Percentiles rank a stretch among this genome's conserved stretches.
Conservation (phyloP, 2,329 filamentous ascomycete genomes). For the Karstenula rhodostoma region DNA sequence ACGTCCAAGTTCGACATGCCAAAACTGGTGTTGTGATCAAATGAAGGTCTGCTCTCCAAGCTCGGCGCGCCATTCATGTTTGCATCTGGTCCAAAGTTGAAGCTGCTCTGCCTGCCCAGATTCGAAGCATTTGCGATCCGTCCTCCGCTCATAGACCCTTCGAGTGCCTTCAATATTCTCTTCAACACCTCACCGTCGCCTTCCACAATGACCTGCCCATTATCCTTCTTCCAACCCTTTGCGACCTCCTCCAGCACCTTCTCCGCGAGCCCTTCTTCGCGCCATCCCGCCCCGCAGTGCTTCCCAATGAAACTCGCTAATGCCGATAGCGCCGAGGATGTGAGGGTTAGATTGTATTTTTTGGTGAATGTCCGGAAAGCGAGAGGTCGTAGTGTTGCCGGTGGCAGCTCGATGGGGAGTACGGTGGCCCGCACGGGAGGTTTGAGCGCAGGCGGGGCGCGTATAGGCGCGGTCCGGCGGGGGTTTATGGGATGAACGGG, state of each 20-base stretch:
- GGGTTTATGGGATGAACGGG: constrained; percentile 80
- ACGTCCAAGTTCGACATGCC: constrained; percentile 60
- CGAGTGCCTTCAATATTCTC: constrained; percentile 81
- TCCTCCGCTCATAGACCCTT: constrained; percentile 90
- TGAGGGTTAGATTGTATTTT: constrained; percentile 93
- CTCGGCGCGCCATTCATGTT: constrained; percentile 19
- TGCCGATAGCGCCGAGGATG: constrained; percentile 82
- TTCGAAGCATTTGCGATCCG: constrained; percentile 66
- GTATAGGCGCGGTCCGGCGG: constrained; percentile 49
- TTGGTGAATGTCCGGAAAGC: constrained; percentile 97
- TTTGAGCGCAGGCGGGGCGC: constrained; percentile 57
- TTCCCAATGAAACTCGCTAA: constrained; percentile 90
- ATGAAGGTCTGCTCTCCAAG: constrained; percentile 37
- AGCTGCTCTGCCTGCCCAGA: constrained; percentile 69
- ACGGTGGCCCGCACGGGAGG: constrained; percentile 68
- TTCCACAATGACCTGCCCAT: constrained; percentile 90
- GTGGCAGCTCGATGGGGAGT: constrained; percentile 87
- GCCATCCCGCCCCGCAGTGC: constrained; percentile 95
- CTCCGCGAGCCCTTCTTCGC: constrained; percentile 92
- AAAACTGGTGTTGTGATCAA: constrained; percentile 72
- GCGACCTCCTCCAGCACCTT: constrained; percentile 91
- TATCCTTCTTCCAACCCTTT: constrained; percentile 87
- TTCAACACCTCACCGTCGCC: constrained; percentile 75
- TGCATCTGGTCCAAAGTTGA: constrained; percentile 63
- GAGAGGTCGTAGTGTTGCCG: constrained; percentile 83